Percentiles rank a stretch among this genome's conserved stretches.
Evolutionary conservation across 2,329 filamentous ascomycete species (phyloP).

Genomic region (Claviceps sp.): DNA sequence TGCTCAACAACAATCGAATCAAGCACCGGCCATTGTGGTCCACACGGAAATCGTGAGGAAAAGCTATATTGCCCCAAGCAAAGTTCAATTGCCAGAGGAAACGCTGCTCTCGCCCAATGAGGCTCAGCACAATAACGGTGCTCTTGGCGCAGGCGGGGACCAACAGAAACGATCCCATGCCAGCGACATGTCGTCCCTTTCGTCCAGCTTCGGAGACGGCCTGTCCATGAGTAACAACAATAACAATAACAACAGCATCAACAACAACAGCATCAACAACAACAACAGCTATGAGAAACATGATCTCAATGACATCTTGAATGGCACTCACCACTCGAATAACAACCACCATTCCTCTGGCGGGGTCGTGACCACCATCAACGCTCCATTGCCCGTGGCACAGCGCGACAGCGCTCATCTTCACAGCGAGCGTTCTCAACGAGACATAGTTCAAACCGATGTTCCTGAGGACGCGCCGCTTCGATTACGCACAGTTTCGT

Average conservation of each 20-base stretch:
- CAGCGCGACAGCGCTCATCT: slow-evolving; percentile 6
- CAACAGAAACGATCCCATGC: slow-evolving; percentile 20
- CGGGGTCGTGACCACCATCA: slow-evolving; percentile 8
- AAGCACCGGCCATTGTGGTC: slow-evolving; percentile 3
- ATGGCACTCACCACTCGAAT: slow-evolving; percentile 14
- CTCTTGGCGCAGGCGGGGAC: slow-evolving; percentile 6
- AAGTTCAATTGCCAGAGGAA: slow-evolving; percentile 1
- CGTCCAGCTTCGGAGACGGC: slow-evolving; percentile 51
- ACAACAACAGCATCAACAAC: not conserved
- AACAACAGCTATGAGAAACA: not conserved
- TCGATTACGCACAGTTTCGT: slow-evolving; percentile 44
- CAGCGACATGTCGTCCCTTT: slow-evolving; percentile 45
- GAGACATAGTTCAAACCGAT: slow-evolving; percentile 40
- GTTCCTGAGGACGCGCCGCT: slow-evolving; percentile 40
- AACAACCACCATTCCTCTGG: not conserved
- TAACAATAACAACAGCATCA: not conserved
- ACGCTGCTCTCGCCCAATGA: slow-evolving; percentile 4
- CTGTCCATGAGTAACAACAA: slow-evolving; percentile 33
- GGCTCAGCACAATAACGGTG: slow-evolving; percentile 7
- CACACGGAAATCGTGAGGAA: slow-evolving; percentile 6
- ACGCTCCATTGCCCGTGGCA: slow-evolving; percentile 5
- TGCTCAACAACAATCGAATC: not conserved
- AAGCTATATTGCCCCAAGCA: slow-evolving; percentile 1
- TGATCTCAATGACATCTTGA: not conserved
- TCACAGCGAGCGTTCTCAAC: slow-evolving; percentile 6